Percentiles rank a stretch among this genome's conserved stretches.
Conservation (phyloP, 495 filamentous ascomycete genomes). For the Platismatia glauca region DNA sequence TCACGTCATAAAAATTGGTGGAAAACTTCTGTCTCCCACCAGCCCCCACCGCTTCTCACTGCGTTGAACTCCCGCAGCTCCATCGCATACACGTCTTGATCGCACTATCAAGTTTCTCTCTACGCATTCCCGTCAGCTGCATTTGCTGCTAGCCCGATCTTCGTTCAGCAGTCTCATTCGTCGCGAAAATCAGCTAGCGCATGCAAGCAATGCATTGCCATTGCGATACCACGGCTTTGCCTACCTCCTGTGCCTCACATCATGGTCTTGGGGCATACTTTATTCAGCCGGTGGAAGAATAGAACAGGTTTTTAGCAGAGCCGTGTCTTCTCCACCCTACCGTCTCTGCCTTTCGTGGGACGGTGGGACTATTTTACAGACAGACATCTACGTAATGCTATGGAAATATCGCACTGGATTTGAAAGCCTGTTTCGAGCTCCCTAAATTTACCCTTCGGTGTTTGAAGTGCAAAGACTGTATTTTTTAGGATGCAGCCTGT, state of each 20-base stretch:
- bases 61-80: not conserved
- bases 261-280: slow-evolving; percentile 34
- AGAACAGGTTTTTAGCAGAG: slow-evolving; percentile 33
- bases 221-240: slow-evolving; percentile 30
- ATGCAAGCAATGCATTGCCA: not conserved
- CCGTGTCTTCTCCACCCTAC: slow-evolving; percentile 35
- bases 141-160: not conserved
- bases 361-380: slow-evolving; percentile 30
- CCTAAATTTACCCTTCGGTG: not conserved
- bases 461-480: not conserved
- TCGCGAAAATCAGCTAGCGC: not conserved
- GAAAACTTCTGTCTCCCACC: not conserved
- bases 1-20: too few relatives aligned
- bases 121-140: not conserved
- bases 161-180: not conserved
- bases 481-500: not conserved
- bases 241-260: slow-evolving; percentile 28
- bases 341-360: slow-evolving; percentile 19
- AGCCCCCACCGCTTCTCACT: not conserved
- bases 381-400: slow-evolving; percentile 22
- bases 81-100: not conserved
- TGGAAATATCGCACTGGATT: not conserved
- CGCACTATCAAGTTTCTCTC: not conserved
- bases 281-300: slow-evolving; percentile 32
- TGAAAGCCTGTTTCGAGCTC: not conserved